Evolutionary conservation across 2,329 filamentous ascomycete genomes (phyloP), one percentile per base, ranked within the genome.

Genomic region (Scedosporium dehoogii): DNA sequence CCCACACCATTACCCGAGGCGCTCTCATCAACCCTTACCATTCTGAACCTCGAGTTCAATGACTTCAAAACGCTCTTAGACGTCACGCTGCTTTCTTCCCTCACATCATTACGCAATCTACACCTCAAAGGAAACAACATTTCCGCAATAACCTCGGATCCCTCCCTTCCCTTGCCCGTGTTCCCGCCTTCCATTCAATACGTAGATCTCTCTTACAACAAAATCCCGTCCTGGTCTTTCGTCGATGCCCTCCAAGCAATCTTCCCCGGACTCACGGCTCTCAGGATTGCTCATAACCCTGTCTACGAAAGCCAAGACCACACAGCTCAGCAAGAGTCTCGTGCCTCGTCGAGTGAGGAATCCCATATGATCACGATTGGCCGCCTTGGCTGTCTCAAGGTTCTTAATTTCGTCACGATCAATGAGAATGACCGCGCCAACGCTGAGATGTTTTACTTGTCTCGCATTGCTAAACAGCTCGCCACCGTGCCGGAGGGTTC

Each of bases 371-470:
- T 97, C 58, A 91, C 90, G 0, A 78, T 96, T 27, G 90, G 88
- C 29, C 89, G 92, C 2, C 78, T 97, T 1, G 81, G 83, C 1
- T 76, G 77, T 1, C 81, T 97, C 9, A 81, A 81, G 61, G 80
- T 78, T 0, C 81, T 97, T 33, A 94, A 94, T 71, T 91, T 90
- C 71, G 86, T 86, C 65, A 76, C 78, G 16, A 86, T 97, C 67
- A 86, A 86, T 0, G 68, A 79, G 1, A 84, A 87, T 51, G 92
- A 97, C 72, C 85, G 93, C 18, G 81, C 85, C 61, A 94, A 97
- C 69, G 92, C 92, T 4, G 94, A 97, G 68, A 87, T 93, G 69
- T 99, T 96, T 73, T 99, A 99, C 72, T 84, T 97, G 10, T 90
- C 88, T 0, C 84, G 89, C 61, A 94, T 97, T 63, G 89, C 84